Percentiles rank a stretch among this genome's conserved stretches.
These are phyloP conservation scores for Podaxis sp. DNA, from an alignment of 768 basidiomycete genomes.

Conservation along the genomic window DNA sequence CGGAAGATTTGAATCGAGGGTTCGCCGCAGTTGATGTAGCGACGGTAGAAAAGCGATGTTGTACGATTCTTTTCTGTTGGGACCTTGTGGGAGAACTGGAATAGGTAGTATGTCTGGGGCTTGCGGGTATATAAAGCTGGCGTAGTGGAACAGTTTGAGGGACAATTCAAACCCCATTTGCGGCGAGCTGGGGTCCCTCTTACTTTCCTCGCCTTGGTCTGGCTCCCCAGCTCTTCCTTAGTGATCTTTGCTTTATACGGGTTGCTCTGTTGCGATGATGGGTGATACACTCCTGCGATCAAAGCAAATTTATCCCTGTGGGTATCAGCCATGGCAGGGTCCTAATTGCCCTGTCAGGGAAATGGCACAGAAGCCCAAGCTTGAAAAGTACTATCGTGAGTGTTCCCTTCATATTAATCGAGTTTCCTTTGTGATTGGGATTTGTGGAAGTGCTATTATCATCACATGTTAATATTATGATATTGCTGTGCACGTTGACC, in stretches of 20 bases:
- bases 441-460: background rate
- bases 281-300: background rate
- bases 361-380: background rate
- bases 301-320: background rate
- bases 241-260: background rate
- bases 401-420: background rate
- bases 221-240: background rate
- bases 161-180: background rate
- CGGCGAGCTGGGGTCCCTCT: background rate
- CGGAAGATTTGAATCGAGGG: background rate
- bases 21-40: background rate
- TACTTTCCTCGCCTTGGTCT: background rate
- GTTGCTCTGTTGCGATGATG: background rate
- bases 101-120: background rate
- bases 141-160: background rate
- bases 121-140: background rate
- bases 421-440: background rate
- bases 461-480: background rate
- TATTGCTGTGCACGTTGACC: background rate
- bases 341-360: background rate
- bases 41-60: background rate
- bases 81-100: background rate
- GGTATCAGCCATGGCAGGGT: background rate
- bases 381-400: conserved; percentile 1
- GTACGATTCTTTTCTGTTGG: background rate